Conservation (phyloP, 1,284 basidiomycete genomes). For the Tremellales sp. region DNA sequence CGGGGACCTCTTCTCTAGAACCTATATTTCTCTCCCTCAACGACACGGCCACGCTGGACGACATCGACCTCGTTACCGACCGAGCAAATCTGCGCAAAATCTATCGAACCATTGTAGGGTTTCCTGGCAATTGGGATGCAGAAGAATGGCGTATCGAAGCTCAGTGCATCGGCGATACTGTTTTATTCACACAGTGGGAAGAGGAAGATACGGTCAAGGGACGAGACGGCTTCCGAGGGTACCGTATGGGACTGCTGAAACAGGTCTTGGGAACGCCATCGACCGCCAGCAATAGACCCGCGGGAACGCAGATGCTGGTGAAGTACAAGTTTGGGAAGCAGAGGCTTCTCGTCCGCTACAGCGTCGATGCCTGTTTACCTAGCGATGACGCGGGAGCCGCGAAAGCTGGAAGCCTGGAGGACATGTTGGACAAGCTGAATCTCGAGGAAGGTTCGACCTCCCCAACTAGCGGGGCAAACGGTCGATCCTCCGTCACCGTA, state of each 20-base stretch:
- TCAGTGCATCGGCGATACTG: not conserved
- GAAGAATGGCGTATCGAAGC: not conserved
- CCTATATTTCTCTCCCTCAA: not conserved
- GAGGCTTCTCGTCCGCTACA: not conserved
- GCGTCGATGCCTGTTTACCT: not conserved
- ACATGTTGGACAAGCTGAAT: too few species aligned
- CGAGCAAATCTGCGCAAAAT: not conserved
- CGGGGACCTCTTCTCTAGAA: not conserved
- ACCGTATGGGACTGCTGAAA: not conserved
- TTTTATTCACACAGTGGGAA: not conserved
- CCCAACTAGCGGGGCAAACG: not conserved
- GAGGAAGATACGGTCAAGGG: not conserved
- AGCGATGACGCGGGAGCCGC: not conserved
- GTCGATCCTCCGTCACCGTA: not conserved
- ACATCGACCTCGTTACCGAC: not conserved
- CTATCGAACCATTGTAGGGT: not conserved
- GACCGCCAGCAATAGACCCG: not conserved
- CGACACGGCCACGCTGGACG: not conserved
- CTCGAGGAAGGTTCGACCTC: too few species aligned
- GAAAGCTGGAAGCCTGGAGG: too few species aligned
- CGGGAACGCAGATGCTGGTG: not conserved
- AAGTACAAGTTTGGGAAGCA: not conserved
- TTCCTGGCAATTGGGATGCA: not conserved
- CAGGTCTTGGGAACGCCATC: not conserved
- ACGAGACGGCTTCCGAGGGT: not conserved